Evolutionary conservation across 352 stramenopile species (phyloP).

Genomic region (Globisporangium middletonii): DNA sequence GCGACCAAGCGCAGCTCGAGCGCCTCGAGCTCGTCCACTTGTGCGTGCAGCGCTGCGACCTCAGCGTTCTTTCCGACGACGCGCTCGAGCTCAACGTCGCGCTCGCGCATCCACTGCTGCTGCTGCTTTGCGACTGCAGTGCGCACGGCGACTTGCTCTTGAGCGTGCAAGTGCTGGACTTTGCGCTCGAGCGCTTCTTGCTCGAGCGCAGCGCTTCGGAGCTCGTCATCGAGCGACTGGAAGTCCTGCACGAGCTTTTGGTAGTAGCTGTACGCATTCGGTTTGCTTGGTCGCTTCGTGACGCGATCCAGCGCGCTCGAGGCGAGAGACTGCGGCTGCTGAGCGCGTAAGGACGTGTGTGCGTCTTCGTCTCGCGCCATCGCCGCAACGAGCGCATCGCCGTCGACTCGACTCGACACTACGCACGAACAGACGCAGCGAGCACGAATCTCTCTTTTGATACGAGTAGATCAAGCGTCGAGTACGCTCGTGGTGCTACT

Average conservation of each 20-base stretch:
- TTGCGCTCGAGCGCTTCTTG: conserved; percentile 5
- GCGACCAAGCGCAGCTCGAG: conserved; percentile 36
- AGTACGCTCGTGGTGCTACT: too few species aligned
- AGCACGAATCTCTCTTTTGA: conserved; percentile 1
- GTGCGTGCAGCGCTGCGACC: conserved; percentile 17
- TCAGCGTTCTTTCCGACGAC: conserved; percentile 22
- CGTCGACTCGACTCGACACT: neutral
- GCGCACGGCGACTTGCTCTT: conserved; percentile 6
- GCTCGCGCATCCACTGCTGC: conserved; percentile 31
- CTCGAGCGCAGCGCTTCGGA: conserved; percentile 13
- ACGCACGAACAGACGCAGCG: neutral
- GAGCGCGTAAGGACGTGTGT: neutral
- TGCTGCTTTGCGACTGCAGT: conserved; percentile 9
- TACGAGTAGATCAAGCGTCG: neutral
- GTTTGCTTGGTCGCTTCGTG: conserved; percentile 4
- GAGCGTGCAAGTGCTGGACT: conserved; percentile 6
- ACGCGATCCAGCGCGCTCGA: neutral
- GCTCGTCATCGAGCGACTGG: conserved; percentile 32
- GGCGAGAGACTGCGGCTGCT: neutral
- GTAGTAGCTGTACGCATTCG: conserved; percentile 45
- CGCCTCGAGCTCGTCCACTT: conserved; percentile 23
- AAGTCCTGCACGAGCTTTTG: conserved; percentile 49
- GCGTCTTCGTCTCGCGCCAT: conserved; percentile 1
- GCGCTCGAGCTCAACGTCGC: conserved; percentile 26
- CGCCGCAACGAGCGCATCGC: neutral